Percentiles rank a stretch among this genome's conserved stretches.
These are phyloP conservation scores for Tylopilus rubrobrunneus DNA, from an alignment of 768 basidiomycete genomes.

Conservation along the genomic window DNA sequence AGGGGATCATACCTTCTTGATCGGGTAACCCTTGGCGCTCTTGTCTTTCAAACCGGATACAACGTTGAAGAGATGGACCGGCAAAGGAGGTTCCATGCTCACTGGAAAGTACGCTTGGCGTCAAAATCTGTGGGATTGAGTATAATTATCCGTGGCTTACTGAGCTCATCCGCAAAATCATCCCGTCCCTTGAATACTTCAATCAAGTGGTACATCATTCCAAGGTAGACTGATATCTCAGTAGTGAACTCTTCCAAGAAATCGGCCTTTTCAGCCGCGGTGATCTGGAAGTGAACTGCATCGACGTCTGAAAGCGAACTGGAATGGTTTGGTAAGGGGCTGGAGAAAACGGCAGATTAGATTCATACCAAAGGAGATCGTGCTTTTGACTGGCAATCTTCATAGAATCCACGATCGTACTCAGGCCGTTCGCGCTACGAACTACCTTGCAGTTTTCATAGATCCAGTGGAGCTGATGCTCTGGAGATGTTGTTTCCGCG, in stretches of 20 bases:
- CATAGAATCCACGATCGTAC: slow-evolving; percentile 79
- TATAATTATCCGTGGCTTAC: slow-evolving; percentile 46
- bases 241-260: slow-evolving; percentile 87
- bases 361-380: slow-evolving; percentile 67
- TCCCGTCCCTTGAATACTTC: slow-evolving; percentile 93
- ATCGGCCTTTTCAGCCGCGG: slow-evolving; percentile 67
- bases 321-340: slow-evolving; percentile 8
- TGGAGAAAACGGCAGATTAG: not conserved
- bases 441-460: slow-evolving; percentile 91
- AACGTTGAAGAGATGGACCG: slow-evolving; percentile 86
- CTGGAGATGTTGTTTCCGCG: slow-evolving; percentile 84
- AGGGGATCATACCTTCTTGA: slow-evolving; percentile 73
- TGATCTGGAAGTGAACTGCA: slow-evolving; percentile 65
- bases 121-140: not conserved
- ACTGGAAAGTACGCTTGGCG: slow-evolving; percentile 46
- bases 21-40: slow-evolving; percentile 91
- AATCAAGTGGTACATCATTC: slow-evolving; percentile 92
- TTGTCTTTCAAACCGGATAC: slow-evolving; percentile 91
- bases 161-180: slow-evolving; percentile 93
- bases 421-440: slow-evolving; percentile 77
- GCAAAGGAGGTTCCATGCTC: slow-evolving; percentile 92
- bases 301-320: slow-evolving; percentile 78
- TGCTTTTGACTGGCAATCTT: slow-evolving; percentile 88
- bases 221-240: slow-evolving; percentile 90
- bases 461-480: slow-evolving; percentile 95